Evolutionary conservation across 2,329 filamentous ascomycete genomes (phyloP).

Genomic region (Periglandula ipomoeae): DNA sequence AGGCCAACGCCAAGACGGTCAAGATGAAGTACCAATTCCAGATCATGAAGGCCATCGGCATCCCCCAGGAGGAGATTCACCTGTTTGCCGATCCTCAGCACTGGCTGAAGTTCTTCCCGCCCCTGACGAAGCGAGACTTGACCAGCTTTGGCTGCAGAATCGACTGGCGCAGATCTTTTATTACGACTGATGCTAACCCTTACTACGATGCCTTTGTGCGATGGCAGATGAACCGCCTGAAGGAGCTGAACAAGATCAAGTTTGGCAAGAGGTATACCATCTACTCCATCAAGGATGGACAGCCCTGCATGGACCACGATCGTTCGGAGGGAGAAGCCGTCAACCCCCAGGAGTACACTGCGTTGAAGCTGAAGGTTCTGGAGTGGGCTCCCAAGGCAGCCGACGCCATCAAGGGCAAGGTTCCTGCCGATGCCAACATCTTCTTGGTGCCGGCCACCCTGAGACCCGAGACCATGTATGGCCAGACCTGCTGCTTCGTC

Average conservation of each 20-base stretch:
- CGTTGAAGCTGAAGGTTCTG: slow-evolving; percentile 80
- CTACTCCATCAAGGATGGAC: slow-evolving; percentile 48
- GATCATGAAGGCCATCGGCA: slow-evolving; percentile 87
- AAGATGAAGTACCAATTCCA: slow-evolving; percentile 95
- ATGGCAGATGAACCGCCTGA: slow-evolving; percentile 95
- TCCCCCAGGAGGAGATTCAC: slow-evolving; percentile 82
- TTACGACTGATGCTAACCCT: slow-evolving; percentile 93
- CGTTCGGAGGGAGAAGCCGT: slow-evolving; percentile 37
- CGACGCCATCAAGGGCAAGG: slow-evolving; percentile 62
- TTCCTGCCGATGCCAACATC: slow-evolving; percentile 69
- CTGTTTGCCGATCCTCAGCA: slow-evolving; percentile 84
- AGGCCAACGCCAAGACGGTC: slow-evolving; percentile 79
- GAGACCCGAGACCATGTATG: slow-evolving; percentile 97
- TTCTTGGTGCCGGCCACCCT: slow-evolving; percentile 90
- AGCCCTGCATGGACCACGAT: slow-evolving; percentile 40
- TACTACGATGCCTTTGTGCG: slow-evolving; percentile 93
- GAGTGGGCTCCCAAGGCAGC: slow-evolving; percentile 77
- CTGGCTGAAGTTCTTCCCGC: slow-evolving; percentile 84
- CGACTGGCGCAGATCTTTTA: slow-evolving; percentile 86
- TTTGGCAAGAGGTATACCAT: slow-evolving; percentile 91
- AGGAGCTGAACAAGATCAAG: slow-evolving; percentile 84
- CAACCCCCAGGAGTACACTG: slow-evolving; percentile 84
- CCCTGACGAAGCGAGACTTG: slow-evolving; percentile 56
- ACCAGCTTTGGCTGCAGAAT: slow-evolving; percentile 77
- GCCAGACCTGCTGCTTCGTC: slow-evolving; percentile 92